Evolutionary conservation across 371 early-diverging fungal genomes (phyloP), one percentile per base, ranked within the genome.

Genomic region (Actinomortierella ambigua): DNA sequence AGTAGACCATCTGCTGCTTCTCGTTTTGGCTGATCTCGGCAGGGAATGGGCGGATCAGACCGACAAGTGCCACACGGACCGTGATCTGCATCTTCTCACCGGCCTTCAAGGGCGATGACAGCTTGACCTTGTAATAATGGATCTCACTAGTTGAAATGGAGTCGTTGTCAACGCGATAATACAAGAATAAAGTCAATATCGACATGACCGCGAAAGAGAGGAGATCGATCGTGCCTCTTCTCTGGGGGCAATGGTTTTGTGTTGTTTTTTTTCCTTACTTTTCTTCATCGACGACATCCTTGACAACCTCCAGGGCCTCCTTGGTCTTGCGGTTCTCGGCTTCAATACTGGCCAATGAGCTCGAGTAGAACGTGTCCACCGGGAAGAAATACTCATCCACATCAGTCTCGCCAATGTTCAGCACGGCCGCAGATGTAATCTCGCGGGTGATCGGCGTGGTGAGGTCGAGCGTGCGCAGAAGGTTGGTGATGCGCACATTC

Each of bases 51-150:
- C 67, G 66, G 26, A 91, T 66, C 8, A 75, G 55, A 46, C 86
- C 76, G 46, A 83, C 84, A 57, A 81, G 89, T 11, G 82, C 83
- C 9, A 82, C 43, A 56, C 86, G 86, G 40, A 97, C 62, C 41
- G 84, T 88, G 59, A 97, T 68, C 46, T 87, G 83, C 18, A 86
- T 53, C 61, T 90, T 88, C 17, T 87, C 86, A 46, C 85, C 82
- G 7, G 90, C 85, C 40, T 78, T 65, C 57, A 95, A 61, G 9
- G 88, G 82, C 20, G 52, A 53, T 46, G 83, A 55, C 27, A 96
- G 82, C 42, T 65, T 76, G 43, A 89, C 84, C 57, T 84, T 84
- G 80, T 87, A 95, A 40, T 80, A 67, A 48, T 84, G 82, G 43
- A 82, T 57, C 26, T 81, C 63, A 14, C 90, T 88, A 34, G 11